Evolutionary conservation across 768 basidiomycete genomes (phyloP), one percentile per base, ranked within the genome.

Genomic region (Cyathus striatus): DNA sequence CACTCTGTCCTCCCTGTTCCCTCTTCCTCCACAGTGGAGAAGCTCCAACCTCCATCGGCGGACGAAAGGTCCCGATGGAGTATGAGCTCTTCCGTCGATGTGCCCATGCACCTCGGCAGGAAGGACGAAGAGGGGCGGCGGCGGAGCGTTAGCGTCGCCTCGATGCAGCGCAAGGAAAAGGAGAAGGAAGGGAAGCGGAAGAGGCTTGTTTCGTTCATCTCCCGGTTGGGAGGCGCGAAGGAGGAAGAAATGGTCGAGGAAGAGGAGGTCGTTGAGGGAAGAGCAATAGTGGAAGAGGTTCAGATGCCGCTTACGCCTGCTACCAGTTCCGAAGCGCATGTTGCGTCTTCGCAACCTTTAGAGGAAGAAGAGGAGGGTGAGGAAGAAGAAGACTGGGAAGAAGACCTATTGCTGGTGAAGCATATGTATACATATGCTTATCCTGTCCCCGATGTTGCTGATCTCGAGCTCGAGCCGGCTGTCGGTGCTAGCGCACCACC

Each of bases 141-240:
- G 38, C 5, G 38, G 42, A 13, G 42, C 41, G 22, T 38, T 47
- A 38, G n/a, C n/a, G 22, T 25, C 5, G 25, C 32, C 27, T 9
- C 9, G 27, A n/a, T 9, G 20, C 12, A 10, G 6, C 21, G n/a
- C 14, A 37, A 14, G 35, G 35, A 20, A n/a, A 14, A 37, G 21
- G 35, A 20, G 20, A 20, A 37, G 35, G 20, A 37, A 20, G 35
- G 35, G 38, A 44, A 46, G 24, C 32, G 41, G 23, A 14, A 21
- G 10, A 34, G 55, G 1, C 43, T 56, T 17, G 55, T 46, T 12
- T 53, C 52, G 9, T 50, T 56, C 42, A 56, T 56, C 32, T 56
- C 55, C 27, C 44, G 55, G n/a, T 41, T 56, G 22, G 53, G 52
- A n/a, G 44, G 33, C 41, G 51, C 48, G 21, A 38, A 44, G 23